Evolutionary conservation across 257 asterid species (phyloP), one percentile per base, ranked within the genome.

Genomic region (Forsythia suspensa): DNA sequence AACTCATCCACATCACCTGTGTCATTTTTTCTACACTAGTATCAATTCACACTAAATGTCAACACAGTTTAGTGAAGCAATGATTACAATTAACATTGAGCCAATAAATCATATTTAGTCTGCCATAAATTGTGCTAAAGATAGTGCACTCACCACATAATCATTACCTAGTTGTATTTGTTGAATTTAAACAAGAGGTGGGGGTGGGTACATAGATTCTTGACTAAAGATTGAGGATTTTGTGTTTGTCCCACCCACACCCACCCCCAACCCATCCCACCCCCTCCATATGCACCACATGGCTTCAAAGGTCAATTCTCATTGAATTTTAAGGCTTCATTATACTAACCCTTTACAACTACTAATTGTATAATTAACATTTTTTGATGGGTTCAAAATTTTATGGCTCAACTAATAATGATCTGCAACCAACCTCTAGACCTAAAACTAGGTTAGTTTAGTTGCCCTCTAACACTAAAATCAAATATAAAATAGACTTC

Each of bases 51-150:
- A 29, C 34, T 29, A 29, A 29, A 29, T 69, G 78, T 29, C 11
- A 24, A 70, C 74, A 69, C 74, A 68, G 46, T 34, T 75, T 29
- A 29, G 34, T 29, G 34, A 59, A 67, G 69, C 36, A 82, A 86
- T 87, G 75, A 90, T 82, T 78, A 46, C 75, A 21, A 46, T 13
- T 46, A 36, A 79, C 89, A 89, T 91, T 81, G 90, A 89, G 92
- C 90, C 92, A 81, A 85, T 78, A 88, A 88, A 86, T 70, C 61
- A 29, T 29, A 29, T 1, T 29, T 29, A 29, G 34, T 29, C 34
- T 29, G 34, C 82, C 16, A 51, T 4, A 11, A 46, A 74, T 76
- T 85, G 79, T 38, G 88, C 82, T 77, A 84, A 79, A 85, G 69
- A 85, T 48, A 78, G 83, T 55, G 76, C 79, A 70, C 52, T 74